Percentiles rank a stretch among this genome's conserved stretches.
Conservation (phyloP, 2,329 filamentous ascomycete genomes). For the Aspergillus unguis region DNA sequence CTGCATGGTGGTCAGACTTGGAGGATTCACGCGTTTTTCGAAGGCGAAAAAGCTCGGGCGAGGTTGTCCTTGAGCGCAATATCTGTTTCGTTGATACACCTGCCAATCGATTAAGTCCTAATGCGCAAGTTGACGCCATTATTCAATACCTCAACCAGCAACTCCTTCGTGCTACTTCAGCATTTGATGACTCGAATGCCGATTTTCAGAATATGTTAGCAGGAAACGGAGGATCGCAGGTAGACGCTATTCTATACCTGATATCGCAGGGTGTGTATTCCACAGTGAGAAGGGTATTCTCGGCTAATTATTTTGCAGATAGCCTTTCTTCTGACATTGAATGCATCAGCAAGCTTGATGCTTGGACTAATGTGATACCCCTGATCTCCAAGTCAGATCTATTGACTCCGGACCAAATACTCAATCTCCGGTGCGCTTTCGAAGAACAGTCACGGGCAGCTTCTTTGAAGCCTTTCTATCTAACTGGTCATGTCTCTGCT, state of each 20-base stretch:
- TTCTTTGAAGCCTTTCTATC: slow-evolving; percentile 62
- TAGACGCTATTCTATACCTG: slow-evolving; percentile 83
- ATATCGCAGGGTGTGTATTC: slow-evolving; percentile 64
- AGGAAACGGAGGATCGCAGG: slow-evolving; percentile 75
- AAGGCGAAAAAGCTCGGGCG: slow-evolving; percentile 68
- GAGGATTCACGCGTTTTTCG: slow-evolving; percentile 61
- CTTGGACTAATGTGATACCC: slow-evolving; percentile 79
- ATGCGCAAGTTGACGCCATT: slow-evolving; percentile 57
- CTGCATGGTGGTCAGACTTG: slow-evolving; percentile 82
- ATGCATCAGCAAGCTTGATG: slow-evolving; percentile 66
- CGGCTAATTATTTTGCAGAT: slow-evolving; percentile 40
- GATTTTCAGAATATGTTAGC: slow-evolving; percentile 76
- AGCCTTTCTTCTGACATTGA: slow-evolving; percentile 64
- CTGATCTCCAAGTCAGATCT: slow-evolving; percentile 75
- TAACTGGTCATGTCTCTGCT: slow-evolving; percentile 52
- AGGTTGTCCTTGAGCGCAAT: slow-evolving; percentile 82
- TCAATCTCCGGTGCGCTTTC: slow-evolving; percentile 55
- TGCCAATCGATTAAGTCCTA: slow-evolving; percentile 51
- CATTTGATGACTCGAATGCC: slow-evolving; percentile 62
- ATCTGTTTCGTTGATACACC: slow-evolving; percentile 89
- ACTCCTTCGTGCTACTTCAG: slow-evolving; percentile 60
- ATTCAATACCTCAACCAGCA: slow-evolving; percentile 71
- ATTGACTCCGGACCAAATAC: slow-evolving; percentile 57
- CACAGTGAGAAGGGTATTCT: not conserved
- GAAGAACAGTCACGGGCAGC: slow-evolving; percentile 37